Percentiles rank a stretch among this genome's conserved stretches.
phyloP scores from a whole-genome alignment of 768 basidiomycete genomes.

The Xanthoconium stramineum region DNA sequence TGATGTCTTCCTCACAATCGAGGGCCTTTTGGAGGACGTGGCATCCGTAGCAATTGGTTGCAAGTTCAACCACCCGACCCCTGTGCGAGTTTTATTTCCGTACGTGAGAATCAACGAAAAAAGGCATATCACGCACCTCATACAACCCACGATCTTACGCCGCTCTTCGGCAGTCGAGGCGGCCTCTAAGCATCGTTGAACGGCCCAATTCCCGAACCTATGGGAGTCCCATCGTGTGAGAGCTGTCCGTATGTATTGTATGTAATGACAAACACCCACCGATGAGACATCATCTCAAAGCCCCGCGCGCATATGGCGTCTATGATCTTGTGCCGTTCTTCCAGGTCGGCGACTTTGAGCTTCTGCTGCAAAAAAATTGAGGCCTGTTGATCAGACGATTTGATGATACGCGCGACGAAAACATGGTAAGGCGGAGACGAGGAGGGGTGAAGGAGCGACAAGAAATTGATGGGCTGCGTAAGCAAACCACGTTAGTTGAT shows the following conservation, averaged over 20 bases:
- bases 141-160: constrained; percentile 79
- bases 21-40: constrained; percentile 88
- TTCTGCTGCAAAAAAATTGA: constrained; percentile 90
- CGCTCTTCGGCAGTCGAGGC: constrained; percentile 72
- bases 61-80: constrained; percentile 80
- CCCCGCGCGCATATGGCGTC: constrained; percentile 83
- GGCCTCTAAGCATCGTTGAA: constrained; percentile 82
- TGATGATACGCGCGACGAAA: constrained; percentile 83
- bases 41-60: constrained; percentile 86
- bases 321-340: constrained; percentile 78
- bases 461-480: constrained; percentile 80
- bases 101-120: constrained; percentile 6
- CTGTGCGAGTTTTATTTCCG: constrained; percentile 34
- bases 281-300: constrained; percentile 91
- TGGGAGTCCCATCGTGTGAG: constrained; percentile 9
- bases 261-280: constrained; percentile 38
- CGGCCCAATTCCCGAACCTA: constrained; percentile 93
- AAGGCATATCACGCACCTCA: constrained; percentile 53
- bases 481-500: constrained; percentile 13
- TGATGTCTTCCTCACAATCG: constrained; percentile 86
- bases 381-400: constrained; percentile 86
- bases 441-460: constrained; percentile 80
- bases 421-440: constrained; percentile 80
- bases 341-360: constrained; percentile 76
- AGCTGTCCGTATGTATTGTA: not conserved